Evolutionary conservation across 2,329 filamentous ascomycete species (phyloP), one percentile per base, ranked within the genome.

Genomic region (Fusarium piperis): DNA sequence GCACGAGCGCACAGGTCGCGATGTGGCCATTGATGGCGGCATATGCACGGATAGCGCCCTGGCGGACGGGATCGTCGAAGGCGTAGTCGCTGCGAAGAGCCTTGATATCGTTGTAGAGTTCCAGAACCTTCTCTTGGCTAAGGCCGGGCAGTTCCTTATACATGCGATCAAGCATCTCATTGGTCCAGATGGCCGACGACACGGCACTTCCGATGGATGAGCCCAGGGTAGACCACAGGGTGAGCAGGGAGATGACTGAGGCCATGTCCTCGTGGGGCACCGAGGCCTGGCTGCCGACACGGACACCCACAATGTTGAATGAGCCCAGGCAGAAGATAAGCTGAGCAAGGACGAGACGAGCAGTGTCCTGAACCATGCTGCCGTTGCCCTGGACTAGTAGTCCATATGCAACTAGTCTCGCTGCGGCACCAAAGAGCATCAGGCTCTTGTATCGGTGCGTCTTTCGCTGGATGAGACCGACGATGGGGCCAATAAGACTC

Each of bases 211-310:
- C 83, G 7, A 83, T 71, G 3, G 77, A 79, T 0, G 78, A 81
- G 2, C 81, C 83, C 9, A 84, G 60, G 2, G 80, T 82, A 7
- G 79, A 80, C 82, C 82, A 84, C 7, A 83, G 72, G 0, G 81
- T 78, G 11, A 83, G 70, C 2, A 82, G 65, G 15, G 81, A 76
- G 59, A 84, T 84, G 46, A 81, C 69, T 1, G 78, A 74, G 3
- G 83, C 81, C 55, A 85, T 65, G 44, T 84, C 82, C 59, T 83
- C 78, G 67, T 85, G 83, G 0, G 82, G 81, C 0, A 84, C 83
- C 0, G 82, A 83, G 12, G 81, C 81, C 62, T 84, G 81, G 4
- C 71, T 76, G 8, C 80, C 83, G 0, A 84, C 82, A 12, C 82
- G 80, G 7, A 76, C 80, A 35, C 82, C 83, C 20, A 84, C 79